phyloP scores from a whole-genome alignment of 352 stramenopile genomes.

The Aphanomyces invadans region DNA sequence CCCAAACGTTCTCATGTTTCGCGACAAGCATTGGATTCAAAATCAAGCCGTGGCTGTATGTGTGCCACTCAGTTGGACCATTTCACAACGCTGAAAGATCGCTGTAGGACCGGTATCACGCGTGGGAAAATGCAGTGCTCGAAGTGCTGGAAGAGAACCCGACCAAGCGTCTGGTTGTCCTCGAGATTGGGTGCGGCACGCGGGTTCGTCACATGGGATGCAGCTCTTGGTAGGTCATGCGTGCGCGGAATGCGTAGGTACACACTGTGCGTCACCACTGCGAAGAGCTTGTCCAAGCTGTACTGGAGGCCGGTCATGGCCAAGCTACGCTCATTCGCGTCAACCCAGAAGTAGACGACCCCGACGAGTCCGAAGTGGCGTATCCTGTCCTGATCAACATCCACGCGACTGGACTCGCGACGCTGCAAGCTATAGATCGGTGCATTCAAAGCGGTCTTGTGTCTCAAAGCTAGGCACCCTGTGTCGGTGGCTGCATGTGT shows the following conservation, averaged over 20 bases:
- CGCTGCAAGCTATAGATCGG: slow-evolving; percentile 49
- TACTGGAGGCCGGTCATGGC: slow-evolving; percentile 33
- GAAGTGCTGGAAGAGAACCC: slow-evolving; percentile 54
- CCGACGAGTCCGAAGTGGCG: slow-evolving; percentile 41
- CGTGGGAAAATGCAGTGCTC: slow-evolving; percentile 72
- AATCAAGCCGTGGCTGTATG: slow-evolving; percentile 58
- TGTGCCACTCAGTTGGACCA: neutral
- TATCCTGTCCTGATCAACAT: slow-evolving; percentile 46
- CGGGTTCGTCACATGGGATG: slow-evolving; percentile 31
- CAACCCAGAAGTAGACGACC: slow-evolving; percentile 60
- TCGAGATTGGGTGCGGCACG: slow-evolving; percentile 78
- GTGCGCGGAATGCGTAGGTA: slow-evolving; percentile 41
- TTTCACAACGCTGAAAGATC: neutral
- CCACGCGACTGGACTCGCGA: slow-evolving; percentile 39
- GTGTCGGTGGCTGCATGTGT: too few species aligned
- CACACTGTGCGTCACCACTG: slow-evolving; percentile 69
- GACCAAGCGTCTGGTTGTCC: slow-evolving; percentile 51
- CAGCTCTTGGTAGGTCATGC: too few species aligned
- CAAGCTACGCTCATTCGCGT: slow-evolving; percentile 66
- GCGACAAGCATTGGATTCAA: slow-evolving; percentile 75
- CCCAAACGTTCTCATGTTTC: slow-evolving; percentile 89
- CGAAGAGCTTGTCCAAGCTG: slow-evolving; percentile 71
- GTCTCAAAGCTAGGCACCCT: neutral
- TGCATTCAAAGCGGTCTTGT: neutral
- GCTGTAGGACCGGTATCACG: slow-evolving; percentile 52